Percentiles rank a stretch among this genome's conserved stretches.
These are phyloP conservation scores for Leccinum arenicola DNA, from an alignment of 768 basidiomycete genomes.

Conservation along the genomic window DNA sequence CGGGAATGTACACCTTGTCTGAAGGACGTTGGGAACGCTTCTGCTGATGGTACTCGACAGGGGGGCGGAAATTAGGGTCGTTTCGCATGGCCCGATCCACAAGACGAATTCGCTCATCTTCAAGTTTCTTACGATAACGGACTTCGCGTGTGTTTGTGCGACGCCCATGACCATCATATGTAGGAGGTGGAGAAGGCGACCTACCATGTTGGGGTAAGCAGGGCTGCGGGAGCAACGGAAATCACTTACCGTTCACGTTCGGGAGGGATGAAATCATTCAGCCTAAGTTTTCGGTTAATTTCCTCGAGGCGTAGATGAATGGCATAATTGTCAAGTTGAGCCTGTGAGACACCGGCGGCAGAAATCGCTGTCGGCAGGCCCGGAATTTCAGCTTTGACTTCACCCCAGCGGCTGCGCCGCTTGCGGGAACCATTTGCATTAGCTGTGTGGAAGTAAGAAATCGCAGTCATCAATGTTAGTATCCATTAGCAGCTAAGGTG, in stretches of 20 bases:
- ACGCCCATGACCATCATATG: slow-evolving; percentile 96
- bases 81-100: slow-evolving; percentile 97
- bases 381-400: slow-evolving; percentile 86
- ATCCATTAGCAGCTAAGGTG: slow-evolving; percentile 39
- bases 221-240: not conserved
- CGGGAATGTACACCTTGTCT: slow-evolving; percentile 99
- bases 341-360: slow-evolving; percentile 89
- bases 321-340: slow-evolving; percentile 97
- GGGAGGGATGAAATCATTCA: slow-evolving; percentile 94
- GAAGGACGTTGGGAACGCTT: slow-evolving; percentile 91
- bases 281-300: slow-evolving; percentile 90
- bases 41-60: slow-evolving; percentile 93
- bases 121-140: slow-evolving; percentile 93
- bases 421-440: slow-evolving; percentile 88
- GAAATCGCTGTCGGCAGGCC: slow-evolving; percentile 94
- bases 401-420: slow-evolving; percentile 97
- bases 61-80: slow-evolving; percentile 97
- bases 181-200: slow-evolving; percentile 95
- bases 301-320: slow-evolving; percentile 95
- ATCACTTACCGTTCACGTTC: slow-evolving; percentile 77
- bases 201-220: slow-evolving; percentile 40
- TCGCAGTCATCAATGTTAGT: slow-evolving; percentile 55
- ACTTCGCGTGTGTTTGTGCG: slow-evolving; percentile 98
- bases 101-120: slow-evolving; percentile 87
- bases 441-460: slow-evolving; percentile 52